Conservation (phyloP, 352 stramenopile species). For the Phytophthora cactorum region DNA sequence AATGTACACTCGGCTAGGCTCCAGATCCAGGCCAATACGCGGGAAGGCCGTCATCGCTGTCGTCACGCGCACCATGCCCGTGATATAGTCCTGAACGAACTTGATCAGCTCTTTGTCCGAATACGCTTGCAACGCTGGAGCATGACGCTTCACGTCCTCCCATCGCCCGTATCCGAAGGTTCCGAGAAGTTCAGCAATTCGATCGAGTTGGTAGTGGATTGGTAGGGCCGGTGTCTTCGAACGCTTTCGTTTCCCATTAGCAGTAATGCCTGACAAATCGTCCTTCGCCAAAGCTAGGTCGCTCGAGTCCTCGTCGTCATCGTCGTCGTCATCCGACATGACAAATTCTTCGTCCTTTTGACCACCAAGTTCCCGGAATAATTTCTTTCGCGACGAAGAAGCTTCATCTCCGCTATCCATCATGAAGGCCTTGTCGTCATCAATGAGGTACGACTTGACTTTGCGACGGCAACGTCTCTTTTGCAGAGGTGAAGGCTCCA, state of each 20-base stretch:
- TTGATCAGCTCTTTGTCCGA: conserved; percentile 43
- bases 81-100: conserved; percentile 61
- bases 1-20: conserved; percentile 39
- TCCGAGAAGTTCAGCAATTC: conserved; percentile 56
- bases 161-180: conserved; percentile 87
- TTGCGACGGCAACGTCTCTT: conserved; percentile 73
- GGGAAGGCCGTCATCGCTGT: conserved; percentile 35
- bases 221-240: conserved; percentile 34
- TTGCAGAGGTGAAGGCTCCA: conserved; percentile 76
- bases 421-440: conserved; percentile 40
- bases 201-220: conserved; percentile 49
- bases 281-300: conserved; percentile 53
- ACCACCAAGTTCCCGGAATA: conserved; percentile 19
- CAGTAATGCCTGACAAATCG: conserved; percentile 34
- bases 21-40: conserved; percentile 39
- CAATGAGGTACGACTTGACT: conserved; percentile 78
- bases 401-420: conserved; percentile 59
- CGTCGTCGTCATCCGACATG: conserved; percentile 65
- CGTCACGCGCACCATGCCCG: conserved; percentile 54
- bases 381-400: conserved; percentile 33
- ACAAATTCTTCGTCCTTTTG: conserved; percentile 76
- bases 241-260: conserved; percentile 43
- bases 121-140: conserved; percentile 47
- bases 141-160: conserved; percentile 62
- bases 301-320: conserved; percentile 66